Conservation (phyloP, 2,329 filamentous ascomycete genomes). For the Hypoxylon sp. region DNA sequence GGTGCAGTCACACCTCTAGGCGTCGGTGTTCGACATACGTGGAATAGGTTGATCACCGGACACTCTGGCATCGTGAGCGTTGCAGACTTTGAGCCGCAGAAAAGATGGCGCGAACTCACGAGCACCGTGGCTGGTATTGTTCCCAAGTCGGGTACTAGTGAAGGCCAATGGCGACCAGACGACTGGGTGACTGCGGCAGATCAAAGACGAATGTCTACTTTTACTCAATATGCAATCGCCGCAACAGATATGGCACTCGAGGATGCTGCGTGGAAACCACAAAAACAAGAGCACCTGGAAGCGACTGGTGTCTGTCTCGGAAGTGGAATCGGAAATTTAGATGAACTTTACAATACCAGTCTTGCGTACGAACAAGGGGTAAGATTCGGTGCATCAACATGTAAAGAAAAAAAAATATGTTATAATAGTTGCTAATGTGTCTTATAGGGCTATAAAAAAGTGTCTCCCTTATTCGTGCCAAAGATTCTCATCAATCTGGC, state of each 20-base stretch:
- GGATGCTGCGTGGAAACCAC: conserved; percentile 80
- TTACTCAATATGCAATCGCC: conserved; percentile 90
- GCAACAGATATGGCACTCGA: conserved; percentile 85
- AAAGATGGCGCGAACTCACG: conserved; percentile 74
- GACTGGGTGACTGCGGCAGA: conserved; percentile 65
- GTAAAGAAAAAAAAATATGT: no score
- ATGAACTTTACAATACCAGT: conserved; percentile 87
- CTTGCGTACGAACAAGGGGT: conserved; percentile 78
- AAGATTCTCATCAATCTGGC: conserved; percentile 93
- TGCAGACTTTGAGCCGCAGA: conserved; percentile 63
- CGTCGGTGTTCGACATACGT: conserved; percentile 79
- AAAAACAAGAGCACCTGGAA: conserved; percentile 69
- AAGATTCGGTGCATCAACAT: conserved; percentile 45
- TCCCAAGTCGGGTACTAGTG: conserved; percentile 60
- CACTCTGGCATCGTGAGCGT: conserved; percentile 84
- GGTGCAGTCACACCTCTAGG: conserved; percentile 86
- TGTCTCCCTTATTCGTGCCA: conserved; percentile 93
- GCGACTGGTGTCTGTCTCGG: conserved; percentile 90
- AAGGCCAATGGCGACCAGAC: conserved; percentile 58
- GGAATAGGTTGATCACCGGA: conserved; percentile 81
- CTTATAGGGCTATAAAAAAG: conserved; percentile 83
- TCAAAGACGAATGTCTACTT: conserved; percentile 84
- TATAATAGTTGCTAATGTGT: conserved; percentile 19
- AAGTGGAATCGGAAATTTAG: conserved; percentile 93
- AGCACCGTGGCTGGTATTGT: conserved; percentile 88